Evolutionary conservation across 768 basidiomycete species (phyloP).

Genomic region (Strobilomyces echinocephalus): DNA sequence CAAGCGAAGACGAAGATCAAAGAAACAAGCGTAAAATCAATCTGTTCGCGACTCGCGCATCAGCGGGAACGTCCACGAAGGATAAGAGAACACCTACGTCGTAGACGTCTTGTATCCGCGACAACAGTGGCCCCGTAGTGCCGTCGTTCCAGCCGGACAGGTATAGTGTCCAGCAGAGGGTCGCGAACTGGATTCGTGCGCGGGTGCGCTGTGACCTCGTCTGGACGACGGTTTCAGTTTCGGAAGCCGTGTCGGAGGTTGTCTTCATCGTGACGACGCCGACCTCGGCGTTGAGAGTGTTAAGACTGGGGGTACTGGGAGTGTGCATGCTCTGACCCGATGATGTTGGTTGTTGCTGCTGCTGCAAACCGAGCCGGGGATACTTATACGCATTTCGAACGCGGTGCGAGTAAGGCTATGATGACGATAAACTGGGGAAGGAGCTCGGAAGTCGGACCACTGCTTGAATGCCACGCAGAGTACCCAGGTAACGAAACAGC

Average conservation of each 20-base stretch:
- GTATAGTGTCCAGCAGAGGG: conserved; percentile 24
- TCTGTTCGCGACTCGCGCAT: conserved; percentile 16
- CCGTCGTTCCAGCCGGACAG: conserved; percentile 23
- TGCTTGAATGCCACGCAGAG: neutral
- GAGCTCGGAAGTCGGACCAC: neutral
- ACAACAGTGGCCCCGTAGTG: conserved; percentile 7
- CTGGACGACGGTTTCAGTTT: neutral
- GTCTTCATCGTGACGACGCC: neutral
- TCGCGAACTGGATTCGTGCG: conserved; percentile 11
- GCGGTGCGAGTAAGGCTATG: neutral
- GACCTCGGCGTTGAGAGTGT: neutral
- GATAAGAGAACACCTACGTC: conserved; percentile 20
- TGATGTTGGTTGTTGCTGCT: neutral
- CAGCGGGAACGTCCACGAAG: neutral
- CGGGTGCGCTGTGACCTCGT: conserved; percentile 22
- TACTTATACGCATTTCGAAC: neutral
- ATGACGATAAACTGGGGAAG: neutral
- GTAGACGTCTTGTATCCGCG: conserved; percentile 26
- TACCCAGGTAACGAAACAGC: neutral
- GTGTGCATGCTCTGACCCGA: neutral
- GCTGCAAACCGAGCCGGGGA: neutral
- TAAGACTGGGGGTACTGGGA: neutral
- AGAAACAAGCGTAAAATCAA: conserved; percentile 38
- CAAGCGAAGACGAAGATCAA: conserved; percentile 41
- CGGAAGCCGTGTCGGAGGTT: neutral